A percentile compares a stretch with the other conserved stretches of the same genome.
These are phyloP conservation scores for Globisporangium perplexum DNA, from an alignment of 352 stramenopile species.

Conservation along the genomic window DNA sequence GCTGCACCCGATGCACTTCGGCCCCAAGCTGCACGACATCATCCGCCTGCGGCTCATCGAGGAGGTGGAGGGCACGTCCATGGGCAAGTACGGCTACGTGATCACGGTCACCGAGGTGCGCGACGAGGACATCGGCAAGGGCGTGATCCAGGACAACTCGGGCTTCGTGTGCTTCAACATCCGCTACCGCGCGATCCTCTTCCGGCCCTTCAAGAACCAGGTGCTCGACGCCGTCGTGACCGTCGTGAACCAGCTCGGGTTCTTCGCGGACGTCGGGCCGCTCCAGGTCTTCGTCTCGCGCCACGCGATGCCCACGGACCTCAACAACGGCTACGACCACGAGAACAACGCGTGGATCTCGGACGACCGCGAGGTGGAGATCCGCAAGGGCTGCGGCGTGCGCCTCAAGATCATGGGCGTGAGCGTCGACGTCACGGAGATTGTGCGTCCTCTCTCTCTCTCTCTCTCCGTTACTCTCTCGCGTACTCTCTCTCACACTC, in stretches of 20 bases:
- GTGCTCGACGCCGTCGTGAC: conserved; percentile 96
- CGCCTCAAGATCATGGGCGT: conserved; percentile 96
- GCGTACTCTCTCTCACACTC: conserved; percentile 1
- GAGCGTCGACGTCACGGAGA: conserved; percentile 96
- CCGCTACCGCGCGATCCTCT: conserved; percentile 94
- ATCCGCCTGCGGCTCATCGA: conserved; percentile 95
- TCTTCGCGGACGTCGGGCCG: conserved; percentile 95
- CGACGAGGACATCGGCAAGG: conserved; percentile 95
- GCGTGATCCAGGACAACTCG: conserved; percentile 97
- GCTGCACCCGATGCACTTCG: conserved; percentile 95
- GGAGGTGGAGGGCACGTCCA: conserved; percentile 94
- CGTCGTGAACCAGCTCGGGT: conserved; percentile 94
- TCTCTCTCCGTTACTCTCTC: neutral
- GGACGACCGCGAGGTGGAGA: conserved; percentile 96
- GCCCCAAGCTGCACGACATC: conserved; percentile 93
- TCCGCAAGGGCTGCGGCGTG: conserved; percentile 93
- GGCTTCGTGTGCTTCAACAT: conserved; percentile 96
- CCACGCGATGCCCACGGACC: conserved; percentile 93
- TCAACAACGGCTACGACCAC: conserved; percentile 94
- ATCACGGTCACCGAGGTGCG: conserved; percentile 96
- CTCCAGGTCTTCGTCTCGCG: conserved; percentile 97
- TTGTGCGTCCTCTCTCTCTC: conserved; percentile 34
- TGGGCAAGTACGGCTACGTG: conserved; percentile 96
- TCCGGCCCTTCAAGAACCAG: conserved; percentile 97
- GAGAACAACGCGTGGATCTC: conserved; percentile 97